Evolutionary conservation across 2,329 filamentous ascomycete species (phyloP).

Genomic region (Colletotrichum horii): DNA sequence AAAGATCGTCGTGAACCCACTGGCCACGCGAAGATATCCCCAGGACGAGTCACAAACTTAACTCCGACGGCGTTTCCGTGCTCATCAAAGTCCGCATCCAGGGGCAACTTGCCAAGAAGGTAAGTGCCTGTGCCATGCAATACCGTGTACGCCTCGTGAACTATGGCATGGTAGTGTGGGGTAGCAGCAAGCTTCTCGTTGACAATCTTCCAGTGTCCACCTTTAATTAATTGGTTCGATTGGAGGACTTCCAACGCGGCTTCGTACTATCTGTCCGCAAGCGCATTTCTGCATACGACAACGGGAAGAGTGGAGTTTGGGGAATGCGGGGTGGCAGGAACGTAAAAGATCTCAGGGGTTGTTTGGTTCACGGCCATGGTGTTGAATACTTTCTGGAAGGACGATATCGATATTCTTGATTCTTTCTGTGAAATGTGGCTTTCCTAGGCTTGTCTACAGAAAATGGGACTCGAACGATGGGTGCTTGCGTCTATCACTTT

Average conservation of each 20-base stretch:
- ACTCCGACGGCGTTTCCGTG: background rate
- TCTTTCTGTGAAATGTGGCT: background rate
- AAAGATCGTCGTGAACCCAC: background rate
- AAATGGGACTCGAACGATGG: accelerated
- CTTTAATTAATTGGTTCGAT: background rate
- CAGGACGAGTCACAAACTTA: background rate
- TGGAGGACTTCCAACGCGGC: background rate
- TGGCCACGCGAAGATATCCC: background rate
- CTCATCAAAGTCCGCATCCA: background rate
- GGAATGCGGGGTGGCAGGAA: background rate
- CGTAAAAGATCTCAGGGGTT: background rate
- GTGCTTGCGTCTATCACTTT: accelerated
- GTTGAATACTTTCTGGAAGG: background rate
- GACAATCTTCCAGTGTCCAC: background rate
- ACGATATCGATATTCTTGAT: background rate
- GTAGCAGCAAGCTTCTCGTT: background rate
- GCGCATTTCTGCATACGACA: background rate
- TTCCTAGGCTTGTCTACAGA: background rate
- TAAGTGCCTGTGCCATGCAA: background rate
- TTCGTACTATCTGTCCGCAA: background rate
- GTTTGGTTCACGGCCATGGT: background rate
- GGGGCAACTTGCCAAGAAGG: background rate
- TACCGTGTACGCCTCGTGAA: background rate
- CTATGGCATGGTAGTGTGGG: background rate
- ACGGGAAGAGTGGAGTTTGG: background rate